Base-by-base conservation (phyloP, 257 asterid genomes). In the Nicotiana otophora region DNA sequence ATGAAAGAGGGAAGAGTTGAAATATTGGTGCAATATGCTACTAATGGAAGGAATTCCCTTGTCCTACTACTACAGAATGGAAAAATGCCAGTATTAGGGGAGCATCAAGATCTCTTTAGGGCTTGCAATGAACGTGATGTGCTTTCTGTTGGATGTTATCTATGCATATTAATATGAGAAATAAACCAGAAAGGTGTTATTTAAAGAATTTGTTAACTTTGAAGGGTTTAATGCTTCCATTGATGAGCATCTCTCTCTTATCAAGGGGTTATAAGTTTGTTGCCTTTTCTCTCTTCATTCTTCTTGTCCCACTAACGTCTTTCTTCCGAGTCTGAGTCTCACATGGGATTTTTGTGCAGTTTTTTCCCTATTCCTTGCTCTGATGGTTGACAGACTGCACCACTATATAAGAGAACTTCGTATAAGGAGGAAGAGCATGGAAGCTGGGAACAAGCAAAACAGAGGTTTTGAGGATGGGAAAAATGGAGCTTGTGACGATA, bases 301-400 rank as follows among this genome's bases (percentile, higher is more conserved):
- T 20, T 46, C 60, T 12, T 20, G 5, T n/a, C 34, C 60, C 14
- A 72, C 12, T 11, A 11, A 20, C 20, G 2, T n/a, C 61, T 46
- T 48, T 46, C 36, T 72, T 72, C 4, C 39, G 15, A 42, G 7
- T 70, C 55, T 74, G 15, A 48, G 7, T 1, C 26, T 2, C 15
- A 75, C 63, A 75, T 75, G 14, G 16, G 5, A 75, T 14, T 66
- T 39, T 15, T 33, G 14, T 88, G 88, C 92, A 95, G 98, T 96
- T 65, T 93, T 92, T 84, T 82, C 87, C 17, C 93, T 93, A 58
- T 95, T 95, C 89, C 98, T 95, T 17, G 95, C 85, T 15, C 88
- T 95, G 77, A 92, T 93, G 96, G 87, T 93, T 28, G 97, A 93
- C 89, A 91, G 97, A 80, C 88, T 95, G 66, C 98, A 92, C 88